Evolutionary conservation across 495 filamentous ascomycete species (phyloP).

Genomic region (Aspergillus asperescens): DNA sequence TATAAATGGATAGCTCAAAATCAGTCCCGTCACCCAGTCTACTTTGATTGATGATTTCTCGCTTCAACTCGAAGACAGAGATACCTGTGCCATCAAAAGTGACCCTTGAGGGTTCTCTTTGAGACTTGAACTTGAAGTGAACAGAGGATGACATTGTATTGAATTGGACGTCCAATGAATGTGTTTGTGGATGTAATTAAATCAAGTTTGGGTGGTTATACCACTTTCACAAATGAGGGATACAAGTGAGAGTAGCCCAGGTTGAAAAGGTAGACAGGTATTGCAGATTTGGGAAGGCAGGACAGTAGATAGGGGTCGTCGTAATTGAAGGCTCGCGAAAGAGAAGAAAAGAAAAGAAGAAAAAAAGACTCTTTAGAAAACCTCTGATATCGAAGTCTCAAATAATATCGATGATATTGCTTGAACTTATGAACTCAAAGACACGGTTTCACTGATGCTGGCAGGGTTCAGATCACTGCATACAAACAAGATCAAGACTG

Average conservation of each 20-base stretch:
- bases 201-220: slow-evolving; percentile 26
- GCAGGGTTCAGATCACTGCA: slow-evolving; percentile 32
- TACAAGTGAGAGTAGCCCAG: slow-evolving; percentile 29
- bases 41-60: slow-evolving; percentile 92
- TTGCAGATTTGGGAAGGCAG: slow-evolving; percentile 9
- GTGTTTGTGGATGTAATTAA: slow-evolving; percentile 31
- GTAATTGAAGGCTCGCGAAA: slow-evolving; percentile 17
- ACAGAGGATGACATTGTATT: slow-evolving; percentile 91
- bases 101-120: slow-evolving; percentile 89
- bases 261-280: slow-evolving; percentile 16
- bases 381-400: slow-evolving; percentile 23
- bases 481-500: slow-evolving; percentile 35
- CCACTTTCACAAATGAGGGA: slow-evolving; percentile 25
- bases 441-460: slow-evolving; percentile 30
- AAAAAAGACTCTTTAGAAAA: slow-evolving; percentile 10
- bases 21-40: slow-evolving; percentile 94
- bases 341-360: too few species aligned
- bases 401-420: slow-evolving; percentile 27
- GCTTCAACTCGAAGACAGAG: slow-evolving; percentile 96
- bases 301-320: slow-evolving; percentile 13
- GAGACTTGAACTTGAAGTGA: slow-evolving; percentile 99
- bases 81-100: slow-evolving; percentile 98
- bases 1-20: slow-evolving; percentile 90
- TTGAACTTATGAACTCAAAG: slow-evolving; percentile 26
- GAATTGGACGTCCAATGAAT: slow-evolving; percentile 40